Base-by-base conservation (phyloP, 306 rosid genomes). In the Prosopis cineraria region DNA sequence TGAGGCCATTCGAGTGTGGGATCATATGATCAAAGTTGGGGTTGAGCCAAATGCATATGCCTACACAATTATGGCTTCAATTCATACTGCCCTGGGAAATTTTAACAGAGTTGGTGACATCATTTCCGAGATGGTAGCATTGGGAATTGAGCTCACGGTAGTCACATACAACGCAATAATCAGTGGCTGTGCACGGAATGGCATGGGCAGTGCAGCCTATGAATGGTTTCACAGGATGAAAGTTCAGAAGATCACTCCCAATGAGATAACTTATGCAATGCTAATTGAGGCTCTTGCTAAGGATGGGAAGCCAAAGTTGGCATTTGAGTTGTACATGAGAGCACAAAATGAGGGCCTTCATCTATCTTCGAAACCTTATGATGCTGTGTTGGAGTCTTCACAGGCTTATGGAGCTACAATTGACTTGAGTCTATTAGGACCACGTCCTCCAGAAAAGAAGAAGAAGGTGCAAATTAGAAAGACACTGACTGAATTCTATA, bases 211-310 rank as follows among this genome's bases (percentile, higher is more conserved):
- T 75, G 90, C 82, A 36, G 98, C 99, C 31, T 96, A 90, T 43
- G 98, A 90, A 83, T 96, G 99, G 99, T 96, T 96, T 90, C 91
- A 91, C 76, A 83, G 90, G 39, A 87, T 96, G 96, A 88, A 89
- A 83, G 93, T 82, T 86, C 85, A 86, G 79, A 87, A 81, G 67
- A 85, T 91, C 63, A 17, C 89, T 58, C 97, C 97, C 4, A 83
- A 93, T 44, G 90, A 90, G 82, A 89, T 88, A 30, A 90, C 89
- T 44, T 93, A 91, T 24, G 98, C 87, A 78, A 87, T 93, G 91
- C 79, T 96, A 85, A 91, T 96, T 39, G 97, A 87, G 82, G 98
- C 93, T 69, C 94, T 96, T 59, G 89, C 98, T 11, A 88, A 91
- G 64, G 98, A 93, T 79, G 90, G 90, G 34, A 96, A 96, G 65